Base-by-base conservation (phyloP, 1,139 yeast species). In the Yamadazyma kanchanaburiensis region DNA sequence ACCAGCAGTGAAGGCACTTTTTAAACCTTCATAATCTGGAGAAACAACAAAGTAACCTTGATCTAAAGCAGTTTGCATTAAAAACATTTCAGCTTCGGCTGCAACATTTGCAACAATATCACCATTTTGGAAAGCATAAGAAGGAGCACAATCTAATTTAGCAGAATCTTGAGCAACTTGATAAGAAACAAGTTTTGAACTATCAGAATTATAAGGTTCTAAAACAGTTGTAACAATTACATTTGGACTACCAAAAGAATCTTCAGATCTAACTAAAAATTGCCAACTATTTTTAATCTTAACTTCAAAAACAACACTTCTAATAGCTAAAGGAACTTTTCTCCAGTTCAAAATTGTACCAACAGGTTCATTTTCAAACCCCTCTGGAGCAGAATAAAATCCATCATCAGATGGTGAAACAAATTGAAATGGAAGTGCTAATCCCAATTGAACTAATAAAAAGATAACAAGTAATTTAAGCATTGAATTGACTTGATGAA, bases 111-210 rank as follows among this genome's bases (percentile, higher is more conserved):
- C 29, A 25, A 48, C 25, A 7, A 38, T 38, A 4, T 56, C 53
- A 11, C 58, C 57, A n/a, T 34, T 30, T 25, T 38, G 37, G 13
- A 57, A 39, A 1, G 57, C 49, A 37, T 55, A 60, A 1, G 68
- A 60, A 1, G 63, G 57, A 4, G 64, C 46, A 48, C 70, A 64
- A 34, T 56, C 36, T 2, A 34, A 13, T 15, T 33, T 32, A 3
- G 64, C 43, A 9, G 64, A 38, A 41, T 64, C 67, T 40, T 60
- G 51, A 26, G 65, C 63, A n/a, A 51, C 36, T 34, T 60, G 65
- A 38, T 56, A 60, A 7, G 62, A 49, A 6, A 63, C 41, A 11
- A 64, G 30, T 32, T 51, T 52, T 4, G 45, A 38, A 7, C 52
- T 43, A 33, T 61, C 56, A 6, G 59, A 57, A 34, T 57, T 50